Evolutionary conservation across 192 early-diverging fungal species (phyloP).

Genomic region (Coemansia sp.): DNA sequence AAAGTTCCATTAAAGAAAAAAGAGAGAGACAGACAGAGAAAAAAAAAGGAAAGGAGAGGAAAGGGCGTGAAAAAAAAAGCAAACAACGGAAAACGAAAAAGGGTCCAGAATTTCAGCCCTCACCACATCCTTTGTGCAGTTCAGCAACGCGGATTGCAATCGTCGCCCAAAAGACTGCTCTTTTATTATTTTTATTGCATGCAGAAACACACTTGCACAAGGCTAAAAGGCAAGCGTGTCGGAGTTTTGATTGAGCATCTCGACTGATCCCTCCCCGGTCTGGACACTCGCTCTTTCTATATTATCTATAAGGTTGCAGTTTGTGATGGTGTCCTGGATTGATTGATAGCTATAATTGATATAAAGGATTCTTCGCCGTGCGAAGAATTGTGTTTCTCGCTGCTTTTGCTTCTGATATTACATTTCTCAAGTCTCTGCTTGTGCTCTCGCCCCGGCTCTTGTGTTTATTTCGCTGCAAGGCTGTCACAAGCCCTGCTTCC

Average conservation of each 20-base stretch:
- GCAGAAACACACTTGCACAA: background rate
- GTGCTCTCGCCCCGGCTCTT: no score
- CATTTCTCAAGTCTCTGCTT: no score
- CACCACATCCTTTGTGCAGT: background rate
- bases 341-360: no score
- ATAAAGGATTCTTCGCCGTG: no score
- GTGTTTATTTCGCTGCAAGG: no score
- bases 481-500: no score
- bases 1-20: constrained; percentile 1
- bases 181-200: background rate
- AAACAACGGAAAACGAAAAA: background rate
- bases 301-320: background rate
- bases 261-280: background rate
- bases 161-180: background rate
- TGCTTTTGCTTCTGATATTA: no score
- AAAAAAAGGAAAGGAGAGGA: background rate
- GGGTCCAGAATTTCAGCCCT: constrained; percentile 4
- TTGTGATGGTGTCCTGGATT: no score
- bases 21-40: no score
- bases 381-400: no score
- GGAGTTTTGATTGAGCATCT: background rate
- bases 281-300: background rate
- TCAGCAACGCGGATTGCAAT: background rate
- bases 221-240: background rate
- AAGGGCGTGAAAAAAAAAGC: background rate